Conservation (phyloP, 2,329 filamentous ascomycete genomes). For the Trichophyton simii region DNA sequence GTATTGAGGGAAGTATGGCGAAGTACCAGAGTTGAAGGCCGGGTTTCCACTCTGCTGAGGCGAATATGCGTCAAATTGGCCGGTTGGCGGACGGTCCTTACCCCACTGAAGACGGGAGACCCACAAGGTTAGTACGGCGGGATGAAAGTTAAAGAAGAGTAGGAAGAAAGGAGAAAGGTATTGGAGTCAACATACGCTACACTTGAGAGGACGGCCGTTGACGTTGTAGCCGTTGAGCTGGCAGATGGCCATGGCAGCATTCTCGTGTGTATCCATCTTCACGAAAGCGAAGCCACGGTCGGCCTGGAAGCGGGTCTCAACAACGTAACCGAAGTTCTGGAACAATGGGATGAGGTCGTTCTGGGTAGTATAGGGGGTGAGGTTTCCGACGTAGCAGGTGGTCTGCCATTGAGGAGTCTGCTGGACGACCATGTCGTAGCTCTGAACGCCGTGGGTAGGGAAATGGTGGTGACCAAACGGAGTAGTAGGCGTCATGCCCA, state of each 20-base stretch:
- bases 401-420: conserved; percentile 98
- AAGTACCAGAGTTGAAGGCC: conserved; percentile 58
- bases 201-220: conserved; percentile 92
- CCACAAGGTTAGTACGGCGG: conserved; percentile 17
- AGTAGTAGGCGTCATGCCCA: conserved; percentile 96
- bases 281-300: conserved; percentile 97
- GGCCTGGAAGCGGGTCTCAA: conserved; percentile 94
- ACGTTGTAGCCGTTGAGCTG: conserved; percentile 97
- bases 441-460: conserved; percentile 89
- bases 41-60: conserved; percentile 63
- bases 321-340: conserved; percentile 95
- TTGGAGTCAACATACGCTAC: conserved; percentile 64
- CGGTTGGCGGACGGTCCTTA: conserved; percentile 88
- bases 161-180: conserved; percentile 7
- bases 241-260: conserved; percentile 96
- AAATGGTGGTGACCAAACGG: conserved; percentile 94
- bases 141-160: neutral
- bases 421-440: conserved; percentile 90
- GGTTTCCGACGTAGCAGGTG: conserved; percentile 92
- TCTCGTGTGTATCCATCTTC: conserved; percentile 98
- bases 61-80: conserved; percentile 70
- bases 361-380: conserved; percentile 94
- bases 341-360: conserved; percentile 95
- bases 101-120: conserved; percentile 58
- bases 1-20: conserved; percentile 87